phyloP scores from a whole-genome alignment of 768 basidiomycete species.

The Saitozyma podzolica region DNA sequence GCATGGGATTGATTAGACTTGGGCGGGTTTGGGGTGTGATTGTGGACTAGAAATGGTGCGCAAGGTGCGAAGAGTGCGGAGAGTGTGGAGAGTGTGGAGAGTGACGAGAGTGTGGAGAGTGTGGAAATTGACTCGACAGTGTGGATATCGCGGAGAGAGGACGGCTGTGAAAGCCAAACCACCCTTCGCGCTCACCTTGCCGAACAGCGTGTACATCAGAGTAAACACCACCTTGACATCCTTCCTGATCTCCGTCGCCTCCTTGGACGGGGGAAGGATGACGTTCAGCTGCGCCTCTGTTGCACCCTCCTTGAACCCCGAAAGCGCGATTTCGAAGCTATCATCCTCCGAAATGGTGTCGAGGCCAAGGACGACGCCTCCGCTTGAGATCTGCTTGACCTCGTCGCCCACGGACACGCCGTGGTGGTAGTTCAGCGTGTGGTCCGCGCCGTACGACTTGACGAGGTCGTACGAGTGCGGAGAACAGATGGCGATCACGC shows the following conservation, averaged over 20 bases:
- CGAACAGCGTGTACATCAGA: constrained; percentile 37
- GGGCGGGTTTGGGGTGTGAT: too few species aligned
- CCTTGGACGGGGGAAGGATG: constrained; percentile 19
- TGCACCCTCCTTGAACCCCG: constrained; percentile 21
- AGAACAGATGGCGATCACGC: constrained; percentile 53
- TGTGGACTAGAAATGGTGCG: too few species aligned
- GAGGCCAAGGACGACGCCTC: constrained; percentile 24
- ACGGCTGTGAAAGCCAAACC: too few species aligned
- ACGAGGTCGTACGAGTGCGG: constrained; percentile 52
- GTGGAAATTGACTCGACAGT: too few species aligned
- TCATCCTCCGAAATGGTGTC: constrained; percentile 36
- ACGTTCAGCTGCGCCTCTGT: constrained; percentile 26
- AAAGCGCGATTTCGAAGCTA: constrained; percentile 26
- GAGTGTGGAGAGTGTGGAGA: too few species aligned
- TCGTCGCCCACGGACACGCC: constrained; percentile 12
- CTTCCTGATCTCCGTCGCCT: constrained; percentile 18
- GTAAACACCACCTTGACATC: constrained; percentile 24
- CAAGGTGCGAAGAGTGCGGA: too few species aligned
- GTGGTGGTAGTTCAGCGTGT: constrained; percentile 55
- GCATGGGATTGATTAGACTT: too few species aligned
- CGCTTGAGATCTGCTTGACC: constrained; percentile 30
- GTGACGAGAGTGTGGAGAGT: too few species aligned
- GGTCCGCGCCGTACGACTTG: constrained; percentile 53
- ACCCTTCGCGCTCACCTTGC: constrained; percentile 16
- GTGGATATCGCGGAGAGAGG: too few species aligned